Evolutionary conservation across 371 early-diverging fungal genomes (phyloP).

Genomic region (Lichtheimia corymbifera): DNA sequence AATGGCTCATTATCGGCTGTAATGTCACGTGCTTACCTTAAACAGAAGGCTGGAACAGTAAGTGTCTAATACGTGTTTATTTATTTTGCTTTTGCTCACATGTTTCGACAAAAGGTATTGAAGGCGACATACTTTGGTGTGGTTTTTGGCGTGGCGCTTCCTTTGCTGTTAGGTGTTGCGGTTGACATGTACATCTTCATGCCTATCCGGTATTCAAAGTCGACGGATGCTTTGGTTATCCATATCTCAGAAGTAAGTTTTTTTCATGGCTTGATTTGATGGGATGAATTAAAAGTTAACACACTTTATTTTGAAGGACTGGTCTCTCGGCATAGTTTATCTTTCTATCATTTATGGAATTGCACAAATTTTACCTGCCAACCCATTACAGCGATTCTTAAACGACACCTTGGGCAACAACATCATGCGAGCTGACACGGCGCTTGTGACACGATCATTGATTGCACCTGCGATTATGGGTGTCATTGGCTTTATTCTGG

Average conservation of each 20-base stretch:
- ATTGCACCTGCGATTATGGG: conserved; percentile 33
- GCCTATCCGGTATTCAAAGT: conserved; percentile 43
- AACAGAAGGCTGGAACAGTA: conserved; percentile 11
- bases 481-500: conserved; percentile 15
- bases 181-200: conserved; percentile 60
- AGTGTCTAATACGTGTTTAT: not conserved
- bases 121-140: conserved; percentile 40
- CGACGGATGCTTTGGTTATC: conserved; percentile 38
- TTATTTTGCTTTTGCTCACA: not conserved
- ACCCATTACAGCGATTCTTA: conserved; percentile 33
- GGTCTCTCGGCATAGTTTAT: conserved; percentile 62
- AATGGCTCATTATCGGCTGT: conserved; percentile 1
- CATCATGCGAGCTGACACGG: conserved; percentile 25
- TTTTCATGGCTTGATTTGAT: not conserved
- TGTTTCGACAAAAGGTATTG: conserved; percentile 5
- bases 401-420: conserved; percentile 31
- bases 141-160: conserved; percentile 53
- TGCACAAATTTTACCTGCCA: conserved; percentile 47
- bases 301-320: conserved; percentile 42
- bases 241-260: conserved; percentile 53
- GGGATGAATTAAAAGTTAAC: not conserved
- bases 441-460: conserved; percentile 30
- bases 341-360: conserved; percentile 54
- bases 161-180: conserved; percentile 53
- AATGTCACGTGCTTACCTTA: not conserved